phyloP scores from a whole-genome alignment of 2,329 filamentous ascomycete species.

The Bipolaris cookei region DNA sequence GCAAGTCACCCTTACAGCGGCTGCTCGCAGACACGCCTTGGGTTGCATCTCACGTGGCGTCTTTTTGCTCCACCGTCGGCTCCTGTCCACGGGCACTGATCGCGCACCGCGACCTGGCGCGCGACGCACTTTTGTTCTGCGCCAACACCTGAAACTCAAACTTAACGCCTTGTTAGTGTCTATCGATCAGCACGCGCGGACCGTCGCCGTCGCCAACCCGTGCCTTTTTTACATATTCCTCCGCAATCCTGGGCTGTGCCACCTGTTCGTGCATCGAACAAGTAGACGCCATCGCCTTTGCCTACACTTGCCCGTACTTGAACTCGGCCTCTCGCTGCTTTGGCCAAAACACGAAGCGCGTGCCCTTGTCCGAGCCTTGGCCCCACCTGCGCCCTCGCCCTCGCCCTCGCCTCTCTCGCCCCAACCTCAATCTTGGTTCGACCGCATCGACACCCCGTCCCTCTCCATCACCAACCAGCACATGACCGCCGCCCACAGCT shows the following conservation, averaged over 20 bases:
- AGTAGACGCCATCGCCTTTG: background rate
- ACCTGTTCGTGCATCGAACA: conserved; percentile 7
- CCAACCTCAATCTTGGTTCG: conserved; percentile 16
- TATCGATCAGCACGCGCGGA: conserved; percentile 17
- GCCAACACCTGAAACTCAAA: conserved; percentile 16
- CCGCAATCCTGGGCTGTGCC: conserved; percentile 8
- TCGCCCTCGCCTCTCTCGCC: background rate
- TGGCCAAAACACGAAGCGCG: conserved; percentile 3
- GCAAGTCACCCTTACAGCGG: conserved; percentile 35
- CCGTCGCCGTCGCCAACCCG: conserved; percentile 8
- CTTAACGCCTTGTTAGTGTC: conserved; percentile 12
- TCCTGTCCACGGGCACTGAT: conserved; percentile 24
- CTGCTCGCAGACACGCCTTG: conserved; percentile 19
- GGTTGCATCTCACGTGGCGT: conserved; percentile 25
- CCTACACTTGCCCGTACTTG: background rate
- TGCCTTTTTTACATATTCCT: conserved; percentile 7
- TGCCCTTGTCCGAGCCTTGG: conserved; percentile 17
- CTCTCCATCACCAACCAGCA: conserved; percentile 9
- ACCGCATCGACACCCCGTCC: conserved; percentile 11
- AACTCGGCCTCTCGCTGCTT: background rate
- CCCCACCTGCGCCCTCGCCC: conserved; percentile 9
- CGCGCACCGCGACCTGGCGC: conserved; percentile 2
- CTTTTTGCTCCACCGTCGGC: conserved; percentile 15
- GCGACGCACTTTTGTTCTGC: conserved; percentile 13
- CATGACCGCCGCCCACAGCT: conserved; percentile 11